Evolutionary conservation across 2,329 filamentous ascomycete species (phyloP).

Genomic region (Fonsecaea pugnacius): DNA sequence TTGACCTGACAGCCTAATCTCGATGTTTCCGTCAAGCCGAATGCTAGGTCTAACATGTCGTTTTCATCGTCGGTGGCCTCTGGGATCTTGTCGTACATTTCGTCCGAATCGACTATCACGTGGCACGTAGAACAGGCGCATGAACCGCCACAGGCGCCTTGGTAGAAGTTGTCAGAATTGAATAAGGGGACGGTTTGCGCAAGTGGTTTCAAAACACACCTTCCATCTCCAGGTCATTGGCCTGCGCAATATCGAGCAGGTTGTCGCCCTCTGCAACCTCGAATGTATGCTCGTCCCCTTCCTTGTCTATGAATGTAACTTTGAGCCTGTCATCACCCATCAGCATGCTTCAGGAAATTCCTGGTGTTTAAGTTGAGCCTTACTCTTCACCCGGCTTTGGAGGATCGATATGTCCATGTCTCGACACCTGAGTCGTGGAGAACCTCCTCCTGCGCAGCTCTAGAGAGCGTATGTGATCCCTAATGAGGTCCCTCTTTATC

Average conservation of each 20-base stretch:
- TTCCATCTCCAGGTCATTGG: conserved; percentile 96
- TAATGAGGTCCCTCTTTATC: conserved; percentile 33
- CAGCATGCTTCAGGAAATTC: neutral
- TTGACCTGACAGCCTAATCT: conserved; percentile 85
- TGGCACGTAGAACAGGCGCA: conserved; percentile 94
- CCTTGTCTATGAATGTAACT: conserved; percentile 93
- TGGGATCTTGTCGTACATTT: conserved; percentile 75
- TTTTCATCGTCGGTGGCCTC: conserved; percentile 81
- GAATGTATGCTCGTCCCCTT: conserved; percentile 74
- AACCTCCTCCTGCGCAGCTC: conserved; percentile 58
- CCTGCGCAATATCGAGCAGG: conserved; percentile 90
- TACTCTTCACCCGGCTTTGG: conserved; percentile 93
- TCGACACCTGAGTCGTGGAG: conserved; percentile 63
- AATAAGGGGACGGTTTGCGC: neutral
- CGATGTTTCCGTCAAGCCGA: conserved; percentile 84
- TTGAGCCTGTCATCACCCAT: conserved; percentile 64
- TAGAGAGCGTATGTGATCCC: conserved; percentile 35
- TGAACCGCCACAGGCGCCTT: conserved; percentile 86
- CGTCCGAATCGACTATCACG: conserved; percentile 76
- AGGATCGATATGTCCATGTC: conserved; percentile 79
- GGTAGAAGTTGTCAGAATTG: conserved; percentile 9
- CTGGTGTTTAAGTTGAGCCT: conserved; percentile 39
- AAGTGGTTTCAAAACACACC: conserved; percentile 49
- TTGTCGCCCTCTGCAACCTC: conserved; percentile 87
- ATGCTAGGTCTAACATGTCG: conserved; percentile 89